Evolutionary conservation across 306 rosid genomes (phyloP), one percentile per base, ranked within the genome.

Genomic region (Begonia masoniana): DNA sequence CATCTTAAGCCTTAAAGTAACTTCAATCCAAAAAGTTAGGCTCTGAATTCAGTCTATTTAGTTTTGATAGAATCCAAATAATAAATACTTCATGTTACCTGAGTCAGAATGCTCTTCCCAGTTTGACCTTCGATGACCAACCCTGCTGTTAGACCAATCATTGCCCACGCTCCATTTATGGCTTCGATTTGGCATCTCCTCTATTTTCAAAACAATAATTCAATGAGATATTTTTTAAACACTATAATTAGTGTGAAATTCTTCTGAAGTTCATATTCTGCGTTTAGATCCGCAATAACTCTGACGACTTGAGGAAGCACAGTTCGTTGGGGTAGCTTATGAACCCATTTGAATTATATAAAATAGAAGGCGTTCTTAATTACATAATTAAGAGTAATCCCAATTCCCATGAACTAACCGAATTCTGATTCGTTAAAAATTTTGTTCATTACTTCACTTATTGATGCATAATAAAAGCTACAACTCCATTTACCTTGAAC

Each of bases 101-200:
- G 96, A 50, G 74, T 57, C 13, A 59, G 71, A 68, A 91, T 91
- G 46, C 66, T 62, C 65, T 78, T 91, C 56, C 95, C 97, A 41
- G 94, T 85, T 71, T 82, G 82, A 48, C 76, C 91, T 76, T 89
- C 95, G 45, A 82, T 67, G 54, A 85, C 82, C 58, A 89, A 77
- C 57, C 94, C 95, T 10, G 77, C 85, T 0, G 97, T 81, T 56
- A 91, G 86, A 49, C 96, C 97, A 51, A 85, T 77, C 92, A 91
- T 91, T 45, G 97, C 97, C 95, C 94, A 85, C 41, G 96, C 97
- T 58, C 96, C 97, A 60, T 91, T 91, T 7, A 85, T 78, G 41
- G 96, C 94, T 66, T 91, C 97, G 60, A 91, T 78, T 75, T 75
- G 85, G 45, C 91, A 88, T 55, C 71, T 73, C 70, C 83, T 83